A percentile compares a stretch with the other conserved stretches of the same genome.
phyloP scores from a whole-genome alignment of 352 stramenopile genomes.

The Phytopythium ostracodes region DNA sequence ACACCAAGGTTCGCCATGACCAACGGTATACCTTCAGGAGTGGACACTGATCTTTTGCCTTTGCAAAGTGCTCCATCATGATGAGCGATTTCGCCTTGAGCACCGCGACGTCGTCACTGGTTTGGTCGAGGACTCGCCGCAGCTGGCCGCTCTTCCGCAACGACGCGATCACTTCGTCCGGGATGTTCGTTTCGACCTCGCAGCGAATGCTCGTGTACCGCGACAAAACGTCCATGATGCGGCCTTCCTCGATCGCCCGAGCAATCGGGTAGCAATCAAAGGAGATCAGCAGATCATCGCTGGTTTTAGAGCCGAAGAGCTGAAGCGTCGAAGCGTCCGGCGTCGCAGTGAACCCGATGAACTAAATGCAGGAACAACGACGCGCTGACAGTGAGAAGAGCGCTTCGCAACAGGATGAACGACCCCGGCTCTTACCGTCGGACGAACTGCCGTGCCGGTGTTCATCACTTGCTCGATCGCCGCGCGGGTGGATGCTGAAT shows the following conservation, averaged over 20 bases:
- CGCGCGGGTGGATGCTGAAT: slow-evolving; percentile 59
- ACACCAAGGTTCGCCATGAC: neutral
- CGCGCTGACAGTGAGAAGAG: neutral
- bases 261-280: slow-evolving; percentile 79
- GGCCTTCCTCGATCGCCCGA: slow-evolving; percentile 41
- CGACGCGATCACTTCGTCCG: slow-evolving; percentile 25
- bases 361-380: slow-evolving; percentile 31
- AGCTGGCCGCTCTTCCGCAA: slow-evolving; percentile 24
- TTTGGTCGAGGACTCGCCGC: slow-evolving; percentile 52
- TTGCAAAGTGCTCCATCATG: slow-evolving; percentile 75
- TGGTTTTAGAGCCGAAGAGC: slow-evolving; percentile 49
- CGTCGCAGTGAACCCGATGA: slow-evolving; percentile 79
- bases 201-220: slow-evolving; percentile 58
- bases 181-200: slow-evolving; percentile 50
- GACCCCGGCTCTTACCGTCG: slow-evolving; percentile 25
- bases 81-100: slow-evolving; percentile 62
- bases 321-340: slow-evolving; percentile 59
- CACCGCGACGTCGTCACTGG: slow-evolving; percentile 54
- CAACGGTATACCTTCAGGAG: slow-evolving; percentile 26
- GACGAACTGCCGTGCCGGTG: slow-evolving; percentile 26
- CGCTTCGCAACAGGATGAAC: neutral
- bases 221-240: slow-evolving; percentile 62
- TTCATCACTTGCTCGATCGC: slow-evolving; percentile 63
- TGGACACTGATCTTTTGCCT: slow-evolving; percentile 14
- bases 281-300: slow-evolving; percentile 18